Conservation (phyloP, 164 flowering plant genomes). For the Buxus sempervirens region DNA sequence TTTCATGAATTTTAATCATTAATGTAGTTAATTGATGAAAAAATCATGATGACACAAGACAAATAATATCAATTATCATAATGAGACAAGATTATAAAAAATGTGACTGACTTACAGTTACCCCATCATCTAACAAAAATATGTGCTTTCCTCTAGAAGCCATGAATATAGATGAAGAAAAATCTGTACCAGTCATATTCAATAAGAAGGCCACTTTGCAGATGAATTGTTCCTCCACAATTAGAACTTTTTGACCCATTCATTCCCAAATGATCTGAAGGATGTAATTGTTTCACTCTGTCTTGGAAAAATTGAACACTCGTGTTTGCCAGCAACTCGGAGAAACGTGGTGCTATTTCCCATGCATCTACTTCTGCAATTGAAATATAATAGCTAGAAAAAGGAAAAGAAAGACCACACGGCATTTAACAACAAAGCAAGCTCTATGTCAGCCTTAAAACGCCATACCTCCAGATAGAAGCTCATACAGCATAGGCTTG, state of each 20-base stretch:
- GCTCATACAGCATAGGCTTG: conserved; percentile 94
- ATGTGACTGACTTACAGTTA: background rate
- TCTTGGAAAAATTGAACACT: conserved; percentile 72
- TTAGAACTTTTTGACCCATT: conserved; percentile 32
- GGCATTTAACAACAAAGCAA: background rate
- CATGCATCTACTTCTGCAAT: conserved; percentile 93
- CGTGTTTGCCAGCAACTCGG: conserved; percentile 75
- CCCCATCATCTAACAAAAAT: background rate
- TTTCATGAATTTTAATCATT: background rate
- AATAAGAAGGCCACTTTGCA: conserved; percentile 77
- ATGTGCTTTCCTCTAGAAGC: too few species aligned
- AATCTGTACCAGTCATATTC: conserved; percentile 97
- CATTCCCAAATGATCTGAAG: conserved; percentile 52
- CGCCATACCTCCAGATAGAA: conserved; percentile 87
- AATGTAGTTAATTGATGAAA: background rate
- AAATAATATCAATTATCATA: background rate
- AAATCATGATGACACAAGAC: background rate
- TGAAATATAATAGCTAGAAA: background rate
- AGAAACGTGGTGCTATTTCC: conserved; percentile 97
- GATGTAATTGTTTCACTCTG: conserved; percentile 60
- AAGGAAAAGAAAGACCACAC: background rate
- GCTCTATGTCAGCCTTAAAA: background rate
- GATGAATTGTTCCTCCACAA: conserved; percentile 72
- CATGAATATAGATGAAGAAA: conserved; percentile 4
- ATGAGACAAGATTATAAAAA: background rate